Evolutionary conservation across 371 early-diverging fungal genomes (phyloP), one percentile per base, ranked within the genome.

Genomic region (Amoeboaphelidium protococcarum): DNA sequence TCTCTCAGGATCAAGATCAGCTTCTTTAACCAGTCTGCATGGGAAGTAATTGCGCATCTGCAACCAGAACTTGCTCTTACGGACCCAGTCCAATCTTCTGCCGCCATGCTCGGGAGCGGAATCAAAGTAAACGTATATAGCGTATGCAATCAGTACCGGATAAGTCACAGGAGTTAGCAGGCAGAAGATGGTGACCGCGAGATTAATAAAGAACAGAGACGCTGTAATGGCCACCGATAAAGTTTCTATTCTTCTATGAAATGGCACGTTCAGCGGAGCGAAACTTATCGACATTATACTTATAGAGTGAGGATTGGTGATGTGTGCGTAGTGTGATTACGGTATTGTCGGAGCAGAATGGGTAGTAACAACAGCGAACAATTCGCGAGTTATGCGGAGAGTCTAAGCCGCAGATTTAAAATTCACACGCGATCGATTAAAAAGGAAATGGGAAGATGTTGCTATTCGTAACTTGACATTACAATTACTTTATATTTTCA

Each of bases 31-130:
- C 13, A 85, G 64, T 3, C 58, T 61, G 41, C 73, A 68, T 2
- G 84, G 84, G 50, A 82, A 89, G 52, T 76, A 89, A 23, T 72
- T 73, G 1, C 71, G 70, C 56, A 80, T 69, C 58, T 76, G 73
- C 27, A 51, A 66, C 86, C 86, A 86, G 19, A 72, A n/a, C 4
- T 47, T 13, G 26, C 66, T 50, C 4, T 52, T 50, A 13, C 82
- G 66, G 24, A 73, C 54, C 65, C 68, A 68, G 43, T 70, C 56
- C 23, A 65, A 46, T n/a, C 68, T 63, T 25, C 85, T 60, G 20
- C 79, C 82, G 22, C 82, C 82, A 4, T 54, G 59, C 52, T 74
- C 73, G 4, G 57, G 59, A 3, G 54, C 23, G 12, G 54, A 50
- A 47, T 66, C 66, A 25, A 53, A 1, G 75, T 45, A 50, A 13